Evolutionary conservation across 2,329 filamentous ascomycete genomes (phyloP).

Genomic region (Talaromyces sp.): DNA sequence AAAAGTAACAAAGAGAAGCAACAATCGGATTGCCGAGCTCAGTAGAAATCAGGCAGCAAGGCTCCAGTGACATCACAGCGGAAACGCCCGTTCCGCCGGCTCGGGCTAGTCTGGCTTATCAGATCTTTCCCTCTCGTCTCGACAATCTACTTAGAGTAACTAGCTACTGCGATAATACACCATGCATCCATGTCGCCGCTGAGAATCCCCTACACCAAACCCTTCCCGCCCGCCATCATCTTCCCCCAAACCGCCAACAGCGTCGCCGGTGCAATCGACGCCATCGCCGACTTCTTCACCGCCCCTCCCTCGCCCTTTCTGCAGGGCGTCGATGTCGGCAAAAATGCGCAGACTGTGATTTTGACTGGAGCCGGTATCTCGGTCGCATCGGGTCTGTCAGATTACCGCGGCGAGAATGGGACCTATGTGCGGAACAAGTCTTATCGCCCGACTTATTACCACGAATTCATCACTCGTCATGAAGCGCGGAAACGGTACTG

Average conservation of each 20-base stretch:
- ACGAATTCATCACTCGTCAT: constrained; percentile 80
- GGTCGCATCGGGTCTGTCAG: constrained; percentile 86
- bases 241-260: constrained; percentile 71
- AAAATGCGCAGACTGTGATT: constrained; percentile 60
- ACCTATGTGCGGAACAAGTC: constrained; percentile 90
- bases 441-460: constrained; percentile 88
- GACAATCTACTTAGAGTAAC: no score
- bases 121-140: not conserved
- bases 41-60: not conserved
- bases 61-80: constrained; percentile 3
- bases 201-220: constrained; percentile 85
- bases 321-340: constrained; percentile 42
- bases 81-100: not conserved
- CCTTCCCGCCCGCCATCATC: constrained; percentile 71
- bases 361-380: constrained; percentile 87
- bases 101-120: not conserved
- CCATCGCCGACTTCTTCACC: constrained; percentile 73
- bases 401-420: constrained; percentile 85
- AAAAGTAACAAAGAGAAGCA: not conserved
- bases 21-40: no score
- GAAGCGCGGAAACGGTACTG: constrained; percentile 90
- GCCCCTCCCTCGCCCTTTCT: constrained; percentile 55
- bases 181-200: constrained; percentile 68
- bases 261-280: constrained; percentile 69
- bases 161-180: not conserved